Conservation (phyloP, 2,329 filamentous ascomycete genomes). For the Pseudogymnoascus sp. region DNA sequence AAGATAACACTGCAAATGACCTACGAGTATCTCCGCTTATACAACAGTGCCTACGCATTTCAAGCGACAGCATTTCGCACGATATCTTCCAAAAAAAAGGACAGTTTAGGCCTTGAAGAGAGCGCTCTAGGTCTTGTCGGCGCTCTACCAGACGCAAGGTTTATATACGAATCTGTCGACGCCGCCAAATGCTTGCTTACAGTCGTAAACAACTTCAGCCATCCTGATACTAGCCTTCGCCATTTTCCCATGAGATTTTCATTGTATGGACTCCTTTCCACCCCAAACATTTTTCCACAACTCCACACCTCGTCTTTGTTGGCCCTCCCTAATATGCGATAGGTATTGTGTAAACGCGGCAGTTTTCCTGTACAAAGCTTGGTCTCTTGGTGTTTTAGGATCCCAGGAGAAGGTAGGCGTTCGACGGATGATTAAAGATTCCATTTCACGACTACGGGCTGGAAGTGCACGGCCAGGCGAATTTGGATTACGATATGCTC, state of each 20-base stretch:
- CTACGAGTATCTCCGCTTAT: constrained; percentile 66
- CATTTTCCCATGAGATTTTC: constrained; percentile 61
- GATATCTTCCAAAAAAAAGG: constrained; percentile 22
- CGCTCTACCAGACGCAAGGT: constrained; percentile 56
- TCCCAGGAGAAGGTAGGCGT: constrained; percentile 48
- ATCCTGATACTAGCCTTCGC: constrained; percentile 51
- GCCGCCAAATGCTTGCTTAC: constrained; percentile 56
- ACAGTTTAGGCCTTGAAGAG: constrained; percentile 15
- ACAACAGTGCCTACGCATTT: constrained; percentile 70
- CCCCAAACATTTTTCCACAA: neutral
- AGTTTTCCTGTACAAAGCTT: constrained; percentile 59
- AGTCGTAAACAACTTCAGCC: constrained; percentile 53
- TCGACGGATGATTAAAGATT: constrained; percentile 50
- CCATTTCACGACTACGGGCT: constrained; percentile 52
- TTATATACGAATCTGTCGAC: constrained; percentile 61
- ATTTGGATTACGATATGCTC: constrained; percentile 55
- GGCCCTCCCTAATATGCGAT: neutral
- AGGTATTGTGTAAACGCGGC: constrained; percentile 53
- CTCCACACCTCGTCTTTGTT: constrained; percentile 15
- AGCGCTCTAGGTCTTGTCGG: constrained; percentile 40
- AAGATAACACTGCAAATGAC: constrained; percentile 63
- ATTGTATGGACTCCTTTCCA: constrained; percentile 37
- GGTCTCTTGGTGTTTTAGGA: constrained; percentile 53
- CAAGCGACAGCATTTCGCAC: constrained; percentile 59
- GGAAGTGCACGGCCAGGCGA: constrained; percentile 52